Conservation (phyloP, 305 asterid species). For the Fraxinus floribunda region DNA sequence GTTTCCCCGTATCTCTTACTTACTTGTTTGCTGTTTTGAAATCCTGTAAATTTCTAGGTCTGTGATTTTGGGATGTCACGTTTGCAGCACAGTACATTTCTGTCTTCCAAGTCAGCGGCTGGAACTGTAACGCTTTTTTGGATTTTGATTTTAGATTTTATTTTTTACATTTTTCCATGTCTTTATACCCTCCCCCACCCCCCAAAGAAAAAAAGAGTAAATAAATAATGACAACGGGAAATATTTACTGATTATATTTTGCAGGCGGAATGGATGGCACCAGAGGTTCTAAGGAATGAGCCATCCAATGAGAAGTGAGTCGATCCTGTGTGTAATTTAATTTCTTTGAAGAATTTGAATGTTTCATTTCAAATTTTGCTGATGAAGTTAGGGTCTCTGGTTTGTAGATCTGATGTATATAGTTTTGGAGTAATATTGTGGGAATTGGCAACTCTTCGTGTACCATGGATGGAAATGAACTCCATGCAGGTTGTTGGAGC, state of each 20-base stretch:
- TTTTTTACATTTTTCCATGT: not conserved
- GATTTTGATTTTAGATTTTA: constrained; percentile 10
- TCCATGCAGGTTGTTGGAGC: constrained; percentile 67
- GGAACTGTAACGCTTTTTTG: constrained; percentile 68
- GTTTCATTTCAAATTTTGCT: not conserved
- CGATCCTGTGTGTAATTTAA: not conserved
- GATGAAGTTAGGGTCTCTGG: not conserved
- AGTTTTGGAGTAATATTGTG: constrained; percentile 59
- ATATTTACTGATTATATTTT: constrained; percentile 22
- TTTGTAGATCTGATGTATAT: constrained; percentile 53
- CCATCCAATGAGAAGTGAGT: constrained; percentile 79
- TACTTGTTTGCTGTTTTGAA: constrained; percentile 23
- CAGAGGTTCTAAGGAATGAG: constrained; percentile 92
- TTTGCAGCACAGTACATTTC: constrained; percentile 84
- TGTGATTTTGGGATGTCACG: constrained; percentile 98
- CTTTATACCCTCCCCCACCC: not conserved
- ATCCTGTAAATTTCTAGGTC: constrained; percentile 46
- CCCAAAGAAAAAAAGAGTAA: not conserved
- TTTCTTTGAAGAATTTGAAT: not conserved
- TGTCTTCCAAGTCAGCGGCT: constrained; percentile 90
- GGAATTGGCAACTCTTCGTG: constrained; percentile 49
- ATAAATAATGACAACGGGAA: not conserved
- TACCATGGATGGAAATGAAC: constrained; percentile 57
- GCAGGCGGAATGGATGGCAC: constrained; percentile 99
- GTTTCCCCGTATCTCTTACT: constrained; percentile 2